Conservation (phyloP, 1,284 basidiomycete genomes). For the Moesziomyces globuligerus region DNA sequence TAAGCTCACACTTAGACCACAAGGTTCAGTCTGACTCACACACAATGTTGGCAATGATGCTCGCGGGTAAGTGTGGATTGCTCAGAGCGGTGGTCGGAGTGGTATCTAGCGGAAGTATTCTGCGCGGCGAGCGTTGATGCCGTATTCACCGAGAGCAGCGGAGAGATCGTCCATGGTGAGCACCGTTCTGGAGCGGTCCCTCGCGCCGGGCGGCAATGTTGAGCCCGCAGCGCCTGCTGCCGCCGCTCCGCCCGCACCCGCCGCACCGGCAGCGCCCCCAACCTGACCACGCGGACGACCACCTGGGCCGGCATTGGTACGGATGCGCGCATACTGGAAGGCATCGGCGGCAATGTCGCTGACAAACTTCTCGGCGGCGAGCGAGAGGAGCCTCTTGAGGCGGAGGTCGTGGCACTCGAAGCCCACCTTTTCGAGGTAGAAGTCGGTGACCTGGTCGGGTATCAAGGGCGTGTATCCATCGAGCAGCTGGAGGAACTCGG, state of each 20-base stretch:
- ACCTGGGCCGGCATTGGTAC: constrained; percentile 72
- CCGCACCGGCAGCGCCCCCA: constrained; percentile 16
- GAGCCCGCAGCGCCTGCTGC: constrained; percentile 17
- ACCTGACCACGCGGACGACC: constrained; percentile 59
- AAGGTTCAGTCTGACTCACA: too few species aligned
- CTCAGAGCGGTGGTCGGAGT: neutral
- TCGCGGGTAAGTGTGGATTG: neutral
- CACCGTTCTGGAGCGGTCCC: constrained; percentile 90
- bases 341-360: constrained; percentile 97
- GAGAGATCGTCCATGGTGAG: constrained; percentile 97
- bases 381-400: constrained; percentile 85
- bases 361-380: constrained; percentile 98
- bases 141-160: constrained; percentile 91
- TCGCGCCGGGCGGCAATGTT: constrained; percentile 18
- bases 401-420: constrained; percentile 88
- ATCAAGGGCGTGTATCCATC: constrained; percentile 97
- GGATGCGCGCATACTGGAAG: constrained; percentile 95
- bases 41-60: neutral
- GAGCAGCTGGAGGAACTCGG: constrained; percentile 93
- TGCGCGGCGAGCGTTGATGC: constrained; percentile 69
- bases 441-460: constrained; percentile 97
- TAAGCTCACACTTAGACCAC: too few species aligned
- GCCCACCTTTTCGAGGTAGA: constrained; percentile 93
- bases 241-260: constrained; percentile 10
- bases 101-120: constrained; percentile 61